phyloP scores from a whole-genome alignment of 306 rosid genomes.

The Fagus crenata region DNA sequence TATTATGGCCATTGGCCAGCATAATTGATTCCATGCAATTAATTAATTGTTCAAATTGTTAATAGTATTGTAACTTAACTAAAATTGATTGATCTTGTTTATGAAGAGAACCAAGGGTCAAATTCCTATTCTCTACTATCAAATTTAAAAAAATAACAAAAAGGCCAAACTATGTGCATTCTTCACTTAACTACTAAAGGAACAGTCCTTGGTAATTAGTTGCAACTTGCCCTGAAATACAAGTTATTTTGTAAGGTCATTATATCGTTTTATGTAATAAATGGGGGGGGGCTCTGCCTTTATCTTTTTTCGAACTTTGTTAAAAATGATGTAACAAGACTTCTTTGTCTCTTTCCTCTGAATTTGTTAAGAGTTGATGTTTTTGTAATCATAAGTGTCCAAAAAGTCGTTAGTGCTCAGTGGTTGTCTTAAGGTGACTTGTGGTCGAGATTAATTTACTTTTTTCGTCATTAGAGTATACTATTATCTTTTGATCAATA shows the following conservation, averaged over 20 bases:
- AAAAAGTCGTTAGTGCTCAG: background rate
- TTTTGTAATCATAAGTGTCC: background rate
- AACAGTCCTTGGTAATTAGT: background rate
- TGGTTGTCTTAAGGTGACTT: background rate
- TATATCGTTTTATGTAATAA: too few species aligned
- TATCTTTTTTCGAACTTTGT: background rate
- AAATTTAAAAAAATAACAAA: too few species aligned
- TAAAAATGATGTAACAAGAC: background rate
- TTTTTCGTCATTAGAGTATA: background rate
- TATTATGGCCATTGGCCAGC: too few species aligned
- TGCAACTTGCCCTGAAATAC: constrained; percentile 3
- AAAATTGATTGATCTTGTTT: too few species aligned
- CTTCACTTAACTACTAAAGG: too few species aligned
- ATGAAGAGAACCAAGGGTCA: too few species aligned
- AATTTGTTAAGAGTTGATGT: background rate
- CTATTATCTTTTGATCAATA: background rate
- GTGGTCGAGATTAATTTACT: background rate
- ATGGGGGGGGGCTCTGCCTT: too few species aligned
- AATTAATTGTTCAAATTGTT: too few species aligned
- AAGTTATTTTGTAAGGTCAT: background rate
- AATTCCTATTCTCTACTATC: too few species aligned
- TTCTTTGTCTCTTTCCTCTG: background rate
- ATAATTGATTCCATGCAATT: too few species aligned
- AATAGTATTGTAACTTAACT: too few species aligned
- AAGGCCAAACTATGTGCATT: too few species aligned